phyloP scores from a whole-genome alignment of 176 grass and related monocot species.

The Hyparrhenia diplandra region DNA sequence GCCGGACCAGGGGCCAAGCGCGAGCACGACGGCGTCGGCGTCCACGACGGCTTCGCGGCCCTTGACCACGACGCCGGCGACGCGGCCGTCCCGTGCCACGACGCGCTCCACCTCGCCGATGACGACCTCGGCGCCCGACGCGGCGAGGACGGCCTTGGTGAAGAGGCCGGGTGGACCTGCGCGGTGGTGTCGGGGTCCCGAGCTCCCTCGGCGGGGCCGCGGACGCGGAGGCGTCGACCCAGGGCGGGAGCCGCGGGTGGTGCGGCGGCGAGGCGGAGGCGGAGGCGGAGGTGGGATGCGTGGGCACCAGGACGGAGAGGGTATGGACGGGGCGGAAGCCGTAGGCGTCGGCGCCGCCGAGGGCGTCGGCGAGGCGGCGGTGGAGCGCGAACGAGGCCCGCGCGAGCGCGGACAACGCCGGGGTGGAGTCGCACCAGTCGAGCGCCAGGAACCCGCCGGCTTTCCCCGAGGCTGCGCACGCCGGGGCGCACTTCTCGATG shows the following conservation, averaged over 20 bases:
- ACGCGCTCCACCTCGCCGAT: slow-evolving; percentile 72
- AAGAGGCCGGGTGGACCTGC: slow-evolving; percentile 89
- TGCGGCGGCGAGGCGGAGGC: background rate
- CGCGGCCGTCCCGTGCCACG: slow-evolving; percentile 37
- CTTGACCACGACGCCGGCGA: slow-evolving; percentile 54
- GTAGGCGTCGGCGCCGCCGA: slow-evolving; percentile 57
- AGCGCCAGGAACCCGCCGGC: slow-evolving; percentile 87
- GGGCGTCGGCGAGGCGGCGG: slow-evolving; percentile 49
- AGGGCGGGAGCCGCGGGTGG: slow-evolving; percentile 43
- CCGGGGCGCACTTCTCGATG: slow-evolving; percentile 60
- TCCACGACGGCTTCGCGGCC: slow-evolving; percentile 42
- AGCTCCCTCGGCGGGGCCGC: slow-evolving; percentile 47
- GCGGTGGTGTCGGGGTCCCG: slow-evolving; percentile 70
- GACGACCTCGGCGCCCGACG: slow-evolving; percentile 63
- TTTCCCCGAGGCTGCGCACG: slow-evolving; percentile 89
- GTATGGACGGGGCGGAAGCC: slow-evolving; percentile 74
- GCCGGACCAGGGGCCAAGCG: slow-evolving; percentile 80
- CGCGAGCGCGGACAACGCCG: slow-evolving; percentile 49
- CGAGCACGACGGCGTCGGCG: slow-evolving; percentile 76
- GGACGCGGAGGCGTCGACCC: slow-evolving; percentile 57
- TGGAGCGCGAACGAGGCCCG: slow-evolving; percentile 76
- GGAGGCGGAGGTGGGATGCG: background rate
- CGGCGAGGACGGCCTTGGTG: slow-evolving; percentile 68
- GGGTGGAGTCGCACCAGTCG: slow-evolving; percentile 80
- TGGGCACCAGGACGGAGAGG: slow-evolving; percentile 45